These are phyloP conservation scores for Candida yuanshanica DNA, from an alignment of 805 yeast species.

Conservation along the genomic window DNA sequence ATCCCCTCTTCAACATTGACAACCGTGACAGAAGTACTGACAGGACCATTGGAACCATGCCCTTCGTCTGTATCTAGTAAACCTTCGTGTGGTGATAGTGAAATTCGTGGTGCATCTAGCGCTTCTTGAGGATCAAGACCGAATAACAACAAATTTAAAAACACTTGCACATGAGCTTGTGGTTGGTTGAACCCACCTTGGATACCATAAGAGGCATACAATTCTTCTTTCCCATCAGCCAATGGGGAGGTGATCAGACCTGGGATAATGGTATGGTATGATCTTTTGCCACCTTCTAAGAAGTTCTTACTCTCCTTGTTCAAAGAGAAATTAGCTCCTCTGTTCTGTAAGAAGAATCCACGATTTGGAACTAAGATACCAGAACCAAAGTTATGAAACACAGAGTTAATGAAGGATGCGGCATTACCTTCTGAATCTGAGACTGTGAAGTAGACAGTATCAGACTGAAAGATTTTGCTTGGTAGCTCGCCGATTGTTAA, in stretches of 20 bases:
- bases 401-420: conserved; percentile 74
- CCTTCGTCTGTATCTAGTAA: conserved; percentile 42
- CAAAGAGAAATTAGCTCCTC: conserved; percentile 72
- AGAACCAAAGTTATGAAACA: conserved; percentile 64
- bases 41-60: conserved; percentile 60
- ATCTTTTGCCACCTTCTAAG: conserved; percentile 63
- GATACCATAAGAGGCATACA: conserved; percentile 72
- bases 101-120: conserved; percentile 69
- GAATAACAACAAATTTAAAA: conserved; percentile 56
- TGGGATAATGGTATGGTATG: conserved; percentile 82
- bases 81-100: conserved; percentile 49
- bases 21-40: conserved; percentile 49
- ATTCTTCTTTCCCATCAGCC: conserved; percentile 30
- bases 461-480: conserved; percentile 52
- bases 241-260: conserved; percentile 58
- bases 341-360: conserved; percentile 69
- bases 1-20: conserved; percentile 67
- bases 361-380: conserved; percentile 57
- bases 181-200: conserved; percentile 91
- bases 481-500: conserved; percentile 48
- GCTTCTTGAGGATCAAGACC: conserved; percentile 68
- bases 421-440: conserved; percentile 71
- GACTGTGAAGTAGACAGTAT: conserved; percentile 65
- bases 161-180: conserved; percentile 77
- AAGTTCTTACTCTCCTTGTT: conserved; percentile 52